Base-by-base conservation (phyloP, 495 filamentous ascomycete genomes). In the Neurospora pannonica region DNA sequence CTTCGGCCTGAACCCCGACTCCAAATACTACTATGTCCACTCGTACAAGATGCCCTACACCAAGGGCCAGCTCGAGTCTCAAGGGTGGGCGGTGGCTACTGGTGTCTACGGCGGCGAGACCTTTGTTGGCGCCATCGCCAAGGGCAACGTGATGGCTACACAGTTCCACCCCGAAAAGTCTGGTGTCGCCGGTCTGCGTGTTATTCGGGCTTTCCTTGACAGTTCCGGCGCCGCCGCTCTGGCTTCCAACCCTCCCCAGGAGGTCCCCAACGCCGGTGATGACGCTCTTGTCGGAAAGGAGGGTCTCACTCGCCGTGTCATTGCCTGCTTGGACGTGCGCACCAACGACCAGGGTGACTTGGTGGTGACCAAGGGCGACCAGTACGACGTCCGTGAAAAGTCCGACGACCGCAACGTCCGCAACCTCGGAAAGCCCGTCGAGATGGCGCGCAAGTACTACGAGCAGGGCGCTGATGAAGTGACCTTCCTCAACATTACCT, bases 371-470 rank as follows among this genome's bases (percentile, higher is more conserved):
- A 99, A 99, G 83, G 96, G 96, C 10, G 96, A 99, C 80, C 96
- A 98, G 79, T 99, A 99, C 83, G 96, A 99, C 78, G 96, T 99
- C n/a, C 92, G 96, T n/a, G 96, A 98, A 79, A 97, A 97, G 83
- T 85, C 86, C 10, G 83, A 84, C n/a, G 89, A 87, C 70, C 90
- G 94, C 28, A 87, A 90, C 71, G 96, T 99, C 39, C 88, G 96
- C 72, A 99, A 98, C 79, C 84, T 99, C 0, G 96, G 96, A 75
- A 98, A 99, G 83, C 96, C 96, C 0, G 94, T 99, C 21, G 93
- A 97, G 70, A 92, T 98, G 89, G 96, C 96, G 24, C 89, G 88
- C 83, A 91, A 90, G 79, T 99, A 99, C 83, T 99, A 97, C 84
- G 93, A 97, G 78, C 93, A 97, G 82, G 97, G 97, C 67, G 94